A percentile compares a stretch with the other conserved stretches of the same genome.
Evolutionary conservation across 2,329 filamentous ascomycete genomes (phyloP).

Genomic region (Piedraia hortae): DNA sequence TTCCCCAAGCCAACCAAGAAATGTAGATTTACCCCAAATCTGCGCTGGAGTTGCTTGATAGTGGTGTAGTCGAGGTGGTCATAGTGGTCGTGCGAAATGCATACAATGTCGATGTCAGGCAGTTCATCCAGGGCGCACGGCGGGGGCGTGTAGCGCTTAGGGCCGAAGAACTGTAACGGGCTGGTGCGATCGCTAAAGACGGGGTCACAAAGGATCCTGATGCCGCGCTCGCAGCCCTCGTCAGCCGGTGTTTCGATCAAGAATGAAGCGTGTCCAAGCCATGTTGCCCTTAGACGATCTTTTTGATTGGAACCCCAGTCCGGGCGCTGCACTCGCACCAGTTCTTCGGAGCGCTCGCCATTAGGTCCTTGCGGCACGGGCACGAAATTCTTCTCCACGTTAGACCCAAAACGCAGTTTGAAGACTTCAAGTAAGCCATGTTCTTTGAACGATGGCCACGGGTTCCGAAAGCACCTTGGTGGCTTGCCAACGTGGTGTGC

Average conservation of each 20-base stretch:
- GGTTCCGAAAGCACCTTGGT: slow-evolving; percentile 21
- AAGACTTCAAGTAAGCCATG: slow-evolving; percentile 9
- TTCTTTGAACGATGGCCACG: slow-evolving; percentile 19
- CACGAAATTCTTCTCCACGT: slow-evolving; percentile 17
- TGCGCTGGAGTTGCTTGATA: slow-evolving; percentile 15
- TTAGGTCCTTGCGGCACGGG: slow-evolving; percentile 16
- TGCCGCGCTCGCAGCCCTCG: slow-evolving; percentile 12
- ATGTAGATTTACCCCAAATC: slow-evolving; percentile 13
- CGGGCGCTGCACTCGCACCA: slow-evolving; percentile 18
- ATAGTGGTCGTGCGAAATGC: slow-evolving; percentile 29
- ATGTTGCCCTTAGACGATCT: slow-evolving; percentile 18
- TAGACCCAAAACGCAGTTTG: slow-evolving; percentile 13
- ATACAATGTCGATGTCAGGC: slow-evolving; percentile 23
- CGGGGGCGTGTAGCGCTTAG: slow-evolving; percentile 24
- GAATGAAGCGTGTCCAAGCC: slow-evolving; percentile 25
- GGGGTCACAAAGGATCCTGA: slow-evolving; percentile 24
- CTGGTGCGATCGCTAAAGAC: slow-evolving; percentile 24
- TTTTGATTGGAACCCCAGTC: slow-evolving; percentile 13
- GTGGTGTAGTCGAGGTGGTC: slow-evolving; percentile 25
- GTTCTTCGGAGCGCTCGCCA: slow-evolving; percentile 11
- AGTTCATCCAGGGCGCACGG: slow-evolving; percentile 23
- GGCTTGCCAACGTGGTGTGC: slow-evolving; percentile 18
- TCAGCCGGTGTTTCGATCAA: slow-evolving; percentile 17
- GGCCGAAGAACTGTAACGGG: slow-evolving; percentile 20
- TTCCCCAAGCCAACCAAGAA: slow-evolving; percentile 19